Conservation (phyloP, 352 stramenopile genomes). For the Globisporangium parvum region DNA sequence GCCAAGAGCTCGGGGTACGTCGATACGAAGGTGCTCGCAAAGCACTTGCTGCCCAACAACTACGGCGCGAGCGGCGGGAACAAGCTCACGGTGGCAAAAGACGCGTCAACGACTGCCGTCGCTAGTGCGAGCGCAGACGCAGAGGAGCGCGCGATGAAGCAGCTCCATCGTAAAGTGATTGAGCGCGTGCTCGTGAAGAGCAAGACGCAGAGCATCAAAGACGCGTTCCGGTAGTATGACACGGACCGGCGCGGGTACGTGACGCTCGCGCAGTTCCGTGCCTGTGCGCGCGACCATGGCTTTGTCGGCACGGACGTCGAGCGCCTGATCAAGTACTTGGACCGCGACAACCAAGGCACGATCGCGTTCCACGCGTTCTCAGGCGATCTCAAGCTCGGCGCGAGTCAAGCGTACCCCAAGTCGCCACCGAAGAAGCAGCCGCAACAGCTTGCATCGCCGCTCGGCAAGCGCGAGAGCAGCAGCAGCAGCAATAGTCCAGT, state of each 20-base stretch:
- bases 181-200: conserved; percentile 49
- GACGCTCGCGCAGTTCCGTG: conserved; percentile 33
- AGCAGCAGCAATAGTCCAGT: background rate
- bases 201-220: conserved; percentile 51
- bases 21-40: conserved; percentile 15
- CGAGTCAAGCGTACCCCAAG: conserved; percentile 40
- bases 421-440: conserved; percentile 33
- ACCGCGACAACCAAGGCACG: conserved; percentile 22
- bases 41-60: conserved; percentile 19
- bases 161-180: conserved; percentile 53
- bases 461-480: conserved; percentile 8
- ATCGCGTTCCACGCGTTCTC: conserved; percentile 58
- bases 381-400: conserved; percentile 25
- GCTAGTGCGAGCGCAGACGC: background rate
- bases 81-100: background rate
- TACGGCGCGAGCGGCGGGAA: background rate
- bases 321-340: conserved; percentile 39
- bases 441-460: conserved; percentile 20
- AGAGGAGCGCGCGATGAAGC: conserved; percentile 17
- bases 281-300: conserved; percentile 46
- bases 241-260: conserved; percentile 38
- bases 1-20: conserved; percentile 11
- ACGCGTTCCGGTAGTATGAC: conserved; percentile 65
- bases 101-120: background rate
- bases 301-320: conserved; percentile 47